phyloP scores from a whole-genome alignment of 352 stramenopile genomes.

The Pythium volutum region DNA sequence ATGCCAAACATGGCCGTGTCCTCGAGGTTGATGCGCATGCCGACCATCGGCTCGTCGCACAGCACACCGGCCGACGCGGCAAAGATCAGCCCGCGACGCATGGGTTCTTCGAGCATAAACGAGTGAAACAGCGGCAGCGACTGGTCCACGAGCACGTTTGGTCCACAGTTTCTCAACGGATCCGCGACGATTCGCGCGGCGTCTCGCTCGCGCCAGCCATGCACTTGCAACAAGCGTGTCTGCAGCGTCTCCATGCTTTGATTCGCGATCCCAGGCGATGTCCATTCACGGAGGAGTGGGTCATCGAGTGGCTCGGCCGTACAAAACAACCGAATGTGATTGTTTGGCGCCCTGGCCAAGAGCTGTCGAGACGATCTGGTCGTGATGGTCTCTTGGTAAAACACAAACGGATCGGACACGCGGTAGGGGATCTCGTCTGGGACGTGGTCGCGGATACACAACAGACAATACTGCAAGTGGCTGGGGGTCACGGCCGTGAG shows the following conservation, averaged over 20 bases:
- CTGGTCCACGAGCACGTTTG: conserved; percentile 6
- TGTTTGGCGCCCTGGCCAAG: background rate
- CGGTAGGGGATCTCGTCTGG: background rate
- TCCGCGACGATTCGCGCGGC: background rate
- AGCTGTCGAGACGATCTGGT: background rate
- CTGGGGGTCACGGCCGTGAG: background rate
- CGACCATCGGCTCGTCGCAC: background rate
- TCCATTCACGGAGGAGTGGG: background rate
- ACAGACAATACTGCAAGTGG: background rate
- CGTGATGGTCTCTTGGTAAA: conserved; percentile 4
- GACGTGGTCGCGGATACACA: background rate
- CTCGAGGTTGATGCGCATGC: background rate
- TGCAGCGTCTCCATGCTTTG: background rate
- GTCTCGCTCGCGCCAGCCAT: background rate
- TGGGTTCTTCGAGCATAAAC: background rate
- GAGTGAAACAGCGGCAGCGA: background rate
- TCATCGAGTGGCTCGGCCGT: background rate
- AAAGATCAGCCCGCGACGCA: background rate
- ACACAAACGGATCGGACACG: background rate
- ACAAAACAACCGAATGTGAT: background rate
- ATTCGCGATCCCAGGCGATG: background rate
- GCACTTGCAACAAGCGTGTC: background rate
- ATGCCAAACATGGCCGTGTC: background rate
- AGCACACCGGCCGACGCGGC: background rate
- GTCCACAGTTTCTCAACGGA: background rate